Conservation (phyloP, 257 asterid species). For the Hygrophila difformis region DNA sequence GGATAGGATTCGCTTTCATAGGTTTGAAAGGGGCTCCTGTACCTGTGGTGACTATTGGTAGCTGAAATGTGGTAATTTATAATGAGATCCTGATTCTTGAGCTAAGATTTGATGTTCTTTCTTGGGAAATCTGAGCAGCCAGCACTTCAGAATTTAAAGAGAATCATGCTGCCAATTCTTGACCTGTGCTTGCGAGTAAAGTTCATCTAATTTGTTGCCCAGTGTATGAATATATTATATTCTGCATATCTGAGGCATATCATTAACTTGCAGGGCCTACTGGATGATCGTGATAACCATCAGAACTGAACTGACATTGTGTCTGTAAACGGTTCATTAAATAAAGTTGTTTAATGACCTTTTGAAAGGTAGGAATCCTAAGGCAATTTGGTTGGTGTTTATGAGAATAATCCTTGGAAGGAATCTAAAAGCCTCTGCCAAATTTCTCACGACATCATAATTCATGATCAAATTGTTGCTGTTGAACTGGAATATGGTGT, state of each 20-base stretch:
- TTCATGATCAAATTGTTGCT: too few species aligned
- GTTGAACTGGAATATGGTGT: too few species aligned
- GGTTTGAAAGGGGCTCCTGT: conserved; percentile 57
- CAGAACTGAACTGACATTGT: neutral
- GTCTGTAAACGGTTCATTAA: neutral
- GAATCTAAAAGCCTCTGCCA: too few species aligned
- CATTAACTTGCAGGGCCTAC: neutral
- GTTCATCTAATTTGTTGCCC: conserved; percentile 4
- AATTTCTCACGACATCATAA: too few species aligned
- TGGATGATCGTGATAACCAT: neutral
- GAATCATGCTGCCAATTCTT: neutral
- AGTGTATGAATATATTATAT: neutral
- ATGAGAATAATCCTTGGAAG: neutral
- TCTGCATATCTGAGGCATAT: too few species aligned
- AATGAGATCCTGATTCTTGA: neutral
- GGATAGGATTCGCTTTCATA: conserved; percentile 73
- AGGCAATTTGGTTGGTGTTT: neutral
- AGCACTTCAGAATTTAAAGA: neutral
- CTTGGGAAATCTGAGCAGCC: neutral
- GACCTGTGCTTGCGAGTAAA: neutral
- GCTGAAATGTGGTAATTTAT: too few species aligned
- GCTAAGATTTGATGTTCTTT: conserved; percentile 9
- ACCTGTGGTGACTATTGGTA: conserved; percentile 80
- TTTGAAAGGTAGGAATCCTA: neutral
- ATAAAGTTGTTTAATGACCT: conserved; percentile 1